Conservation (phyloP, 108 stramenopile species). For the Nitzschia palea region DNA sequence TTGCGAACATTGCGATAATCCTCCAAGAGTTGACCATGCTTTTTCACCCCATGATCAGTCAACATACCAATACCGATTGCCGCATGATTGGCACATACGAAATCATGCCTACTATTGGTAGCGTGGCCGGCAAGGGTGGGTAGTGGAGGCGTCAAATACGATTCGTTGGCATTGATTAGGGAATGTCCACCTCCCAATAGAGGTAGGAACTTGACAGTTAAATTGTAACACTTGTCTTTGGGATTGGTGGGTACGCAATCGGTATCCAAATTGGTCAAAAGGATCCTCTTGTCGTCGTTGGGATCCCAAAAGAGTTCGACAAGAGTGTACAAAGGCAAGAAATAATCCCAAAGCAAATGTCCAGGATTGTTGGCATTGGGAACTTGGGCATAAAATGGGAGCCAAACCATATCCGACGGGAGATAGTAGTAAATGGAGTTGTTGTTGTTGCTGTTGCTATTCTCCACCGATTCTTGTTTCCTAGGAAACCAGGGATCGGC, state of each 20-base stretch:
- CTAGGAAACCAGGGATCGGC: conserved; percentile 16
- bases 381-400: conserved; percentile 21
- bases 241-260: not conserved
- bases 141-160: not conserved
- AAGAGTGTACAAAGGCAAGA: conserved; percentile 33
- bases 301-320: conserved; percentile 23
- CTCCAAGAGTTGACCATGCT: conserved; percentile 30
- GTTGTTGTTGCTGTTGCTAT: not conserved
- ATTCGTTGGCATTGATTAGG: not conserved
- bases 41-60: conserved; percentile 52
- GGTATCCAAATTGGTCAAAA: conserved; percentile 13
- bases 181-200: conserved; percentile 23
- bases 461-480: not conserved
- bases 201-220: conserved; percentile 35
- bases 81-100: conserved; percentile 35
- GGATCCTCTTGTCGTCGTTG: not conserved
- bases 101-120: not conserved
- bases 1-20: conserved; percentile 35
- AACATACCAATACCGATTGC: conserved; percentile 45
- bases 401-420: conserved; percentile 18
- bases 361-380: conserved; percentile 41
- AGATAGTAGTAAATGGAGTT: not conserved
- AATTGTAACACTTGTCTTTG: conserved; percentile 10
- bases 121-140: not conserved
- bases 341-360: conserved; percentile 38